Conservation (phyloP, 2,329 filamentous ascomycete genomes). For the Cercospora sojina region DNA sequence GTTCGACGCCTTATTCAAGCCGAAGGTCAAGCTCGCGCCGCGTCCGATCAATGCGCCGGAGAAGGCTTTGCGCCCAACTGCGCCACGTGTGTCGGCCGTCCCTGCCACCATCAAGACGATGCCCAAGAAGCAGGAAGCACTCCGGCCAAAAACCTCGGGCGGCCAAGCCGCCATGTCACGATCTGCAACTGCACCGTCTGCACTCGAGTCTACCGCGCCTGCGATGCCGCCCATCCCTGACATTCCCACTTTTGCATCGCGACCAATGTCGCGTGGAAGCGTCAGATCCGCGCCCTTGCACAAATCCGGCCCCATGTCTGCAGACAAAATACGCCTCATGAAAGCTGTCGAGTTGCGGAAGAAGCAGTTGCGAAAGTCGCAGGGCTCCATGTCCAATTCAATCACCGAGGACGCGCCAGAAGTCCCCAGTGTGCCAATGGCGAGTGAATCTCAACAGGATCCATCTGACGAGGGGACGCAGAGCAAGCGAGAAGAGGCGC, state of each 20-base stretch:
- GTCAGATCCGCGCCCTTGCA: conserved; percentile 47
- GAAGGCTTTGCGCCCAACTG: conserved; percentile 54
- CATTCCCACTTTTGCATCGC: conserved; percentile 35
- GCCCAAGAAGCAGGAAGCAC: conserved; percentile 34
- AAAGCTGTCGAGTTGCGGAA: conserved; percentile 90
- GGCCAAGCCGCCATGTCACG: conserved; percentile 23
- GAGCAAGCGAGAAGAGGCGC: background rate
- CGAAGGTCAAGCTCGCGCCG: conserved; percentile 86
- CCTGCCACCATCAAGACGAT: conserved; percentile 31
- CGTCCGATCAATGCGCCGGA: conserved; percentile 61
- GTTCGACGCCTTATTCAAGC: conserved; percentile 55
- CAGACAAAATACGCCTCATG: conserved; percentile 89
- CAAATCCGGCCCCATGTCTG: conserved; percentile 59
- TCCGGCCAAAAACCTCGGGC: conserved; percentile 41
- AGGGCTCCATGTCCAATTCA: conserved; percentile 4
- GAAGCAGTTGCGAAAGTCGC: conserved; percentile 61
- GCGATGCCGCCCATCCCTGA: conserved; percentile 39
- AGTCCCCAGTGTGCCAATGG: conserved; percentile 22
- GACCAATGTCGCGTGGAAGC: conserved; percentile 39
- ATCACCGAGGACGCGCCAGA: conserved; percentile 24
- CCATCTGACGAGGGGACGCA: conserved; percentile 20
- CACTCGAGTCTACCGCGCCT: conserved; percentile 20
- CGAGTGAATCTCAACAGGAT: background rate
- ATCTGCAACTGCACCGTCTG: conserved; percentile 15
- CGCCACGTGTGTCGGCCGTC: conserved; percentile 49